phyloP scores from a whole-genome alignment of 352 stramenopile genomes.

The Elongisporangium anandrum region DNA sequence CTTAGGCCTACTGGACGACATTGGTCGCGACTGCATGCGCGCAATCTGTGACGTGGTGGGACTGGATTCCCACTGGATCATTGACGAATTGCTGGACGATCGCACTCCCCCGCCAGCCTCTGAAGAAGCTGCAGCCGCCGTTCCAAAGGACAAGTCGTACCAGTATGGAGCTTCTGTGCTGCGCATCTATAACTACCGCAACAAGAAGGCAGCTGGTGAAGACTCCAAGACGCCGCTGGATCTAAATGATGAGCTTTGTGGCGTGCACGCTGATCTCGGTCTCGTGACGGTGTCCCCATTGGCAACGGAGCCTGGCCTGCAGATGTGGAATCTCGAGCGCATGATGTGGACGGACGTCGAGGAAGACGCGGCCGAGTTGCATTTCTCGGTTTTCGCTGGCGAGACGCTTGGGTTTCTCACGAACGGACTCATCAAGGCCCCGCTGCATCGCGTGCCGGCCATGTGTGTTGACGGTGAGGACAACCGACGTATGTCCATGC shows the following conservation, averaged over 20 bases:
- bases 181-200: constrained; percentile 84
- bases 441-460: constrained; percentile 72
- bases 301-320: constrained; percentile 65
- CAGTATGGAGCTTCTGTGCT: constrained; percentile 79
- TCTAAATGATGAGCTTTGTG: constrained; percentile 65
- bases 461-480: constrained; percentile 54
- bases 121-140: constrained; percentile 14
- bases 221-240: constrained; percentile 14
- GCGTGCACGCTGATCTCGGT: constrained; percentile 72
- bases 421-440: constrained; percentile 64
- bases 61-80: constrained; percentile 55
- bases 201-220: constrained; percentile 29
- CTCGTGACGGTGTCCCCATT: constrained; percentile 76
- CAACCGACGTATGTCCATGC: constrained; percentile 82
- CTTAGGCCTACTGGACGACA: constrained; percentile 52
- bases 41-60: constrained; percentile 69
- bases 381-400: constrained; percentile 81
- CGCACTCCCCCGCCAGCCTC: constrained; percentile 21
- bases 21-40: constrained; percentile 73
- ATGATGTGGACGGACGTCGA: constrained; percentile 82
- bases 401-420: constrained; percentile 75
- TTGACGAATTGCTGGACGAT: constrained; percentile 68
- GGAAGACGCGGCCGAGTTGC: constrained; percentile 38
- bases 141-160: constrained; percentile 34
- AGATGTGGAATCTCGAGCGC: constrained; percentile 86